phyloP scores from a whole-genome alignment of 2,329 filamentous ascomycete genomes.

The Aureobasidium namibiae region DNA sequence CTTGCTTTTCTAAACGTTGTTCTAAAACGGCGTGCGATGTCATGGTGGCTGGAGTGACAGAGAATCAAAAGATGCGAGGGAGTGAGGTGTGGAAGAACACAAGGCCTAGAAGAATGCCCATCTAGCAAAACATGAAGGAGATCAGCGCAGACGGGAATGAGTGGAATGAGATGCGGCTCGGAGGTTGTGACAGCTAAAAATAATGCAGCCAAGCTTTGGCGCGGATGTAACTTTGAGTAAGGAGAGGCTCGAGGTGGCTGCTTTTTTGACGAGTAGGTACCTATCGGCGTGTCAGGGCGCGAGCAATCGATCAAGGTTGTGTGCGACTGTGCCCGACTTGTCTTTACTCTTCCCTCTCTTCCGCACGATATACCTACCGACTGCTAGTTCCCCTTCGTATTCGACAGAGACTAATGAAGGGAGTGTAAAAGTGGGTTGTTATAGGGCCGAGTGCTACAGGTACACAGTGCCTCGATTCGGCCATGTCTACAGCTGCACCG shows the following conservation, averaged over 20 bases:
- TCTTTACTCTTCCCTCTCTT: not conserved
- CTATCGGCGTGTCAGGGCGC: too few species aligned
- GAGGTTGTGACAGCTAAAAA: not conserved
- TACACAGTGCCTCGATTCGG: too few species aligned
- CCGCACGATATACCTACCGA: not conserved
- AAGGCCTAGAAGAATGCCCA: too few species aligned
- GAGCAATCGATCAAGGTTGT: not conserved
- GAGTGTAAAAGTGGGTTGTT: not conserved
- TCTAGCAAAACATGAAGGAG: not conserved
- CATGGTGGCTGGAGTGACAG: not conserved
- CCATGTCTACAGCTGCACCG: not conserved
- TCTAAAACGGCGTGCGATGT: not conserved
- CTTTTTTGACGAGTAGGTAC: not conserved
- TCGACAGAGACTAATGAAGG: not conserved
- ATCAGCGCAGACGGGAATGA: not conserved
- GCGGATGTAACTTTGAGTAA: not conserved
- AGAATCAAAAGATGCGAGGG: not conserved
- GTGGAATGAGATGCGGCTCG: not conserved
- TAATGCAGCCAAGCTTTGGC: constrained; percentile 4
- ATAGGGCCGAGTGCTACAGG: not conserved
- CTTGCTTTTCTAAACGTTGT: constrained; percentile 7
- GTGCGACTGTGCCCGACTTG: not conserved
- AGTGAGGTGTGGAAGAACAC: not conserved
- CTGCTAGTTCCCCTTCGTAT: not conserved
- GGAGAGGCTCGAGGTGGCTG: not conserved